Percentiles rank a stretch among this genome's conserved stretches.
These are phyloP conservation scores for Triticum aestivum DNA, from an alignment of 176 grass and related monocot genomes.

Conservation along the genomic window DNA sequence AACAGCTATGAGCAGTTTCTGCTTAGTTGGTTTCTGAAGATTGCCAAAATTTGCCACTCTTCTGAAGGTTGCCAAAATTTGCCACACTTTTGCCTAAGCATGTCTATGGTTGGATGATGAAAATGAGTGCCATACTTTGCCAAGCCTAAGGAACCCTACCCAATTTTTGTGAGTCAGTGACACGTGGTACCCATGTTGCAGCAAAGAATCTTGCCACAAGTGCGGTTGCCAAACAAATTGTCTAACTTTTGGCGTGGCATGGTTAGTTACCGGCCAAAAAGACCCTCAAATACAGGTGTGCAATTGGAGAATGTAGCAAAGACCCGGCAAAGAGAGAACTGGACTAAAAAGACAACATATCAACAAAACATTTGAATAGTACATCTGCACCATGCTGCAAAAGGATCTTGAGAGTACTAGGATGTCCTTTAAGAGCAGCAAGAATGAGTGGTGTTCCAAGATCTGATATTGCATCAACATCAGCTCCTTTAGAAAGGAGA, in stretches of 20 bases:
- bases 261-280: background rate
- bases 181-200: background rate
- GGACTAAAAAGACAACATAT: background rate
- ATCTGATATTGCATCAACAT: conserved; percentile 17
- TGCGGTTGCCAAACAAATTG: background rate
- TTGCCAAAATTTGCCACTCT: background rate
- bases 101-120: background rate
- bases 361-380: background rate
- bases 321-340: background rate
- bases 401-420: conserved; percentile 36
- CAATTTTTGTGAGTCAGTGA: background rate
- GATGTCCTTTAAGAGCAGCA: conserved; percentile 24
- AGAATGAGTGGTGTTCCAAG: conserved; percentile 30
- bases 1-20: background rate
- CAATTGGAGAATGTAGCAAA: background rate
- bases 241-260: background rate
- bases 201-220: background rate
- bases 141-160: background rate
- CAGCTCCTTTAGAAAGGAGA: conserved; percentile 43
- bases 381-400: conserved; percentile 2
- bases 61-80: background rate
- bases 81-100: too few relatives aligned
- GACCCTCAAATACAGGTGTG: background rate
- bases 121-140: background rate
- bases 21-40: background rate